phyloP scores from a whole-genome alignment of 331 rosid species.

The Pyrus hybrid region DNA sequence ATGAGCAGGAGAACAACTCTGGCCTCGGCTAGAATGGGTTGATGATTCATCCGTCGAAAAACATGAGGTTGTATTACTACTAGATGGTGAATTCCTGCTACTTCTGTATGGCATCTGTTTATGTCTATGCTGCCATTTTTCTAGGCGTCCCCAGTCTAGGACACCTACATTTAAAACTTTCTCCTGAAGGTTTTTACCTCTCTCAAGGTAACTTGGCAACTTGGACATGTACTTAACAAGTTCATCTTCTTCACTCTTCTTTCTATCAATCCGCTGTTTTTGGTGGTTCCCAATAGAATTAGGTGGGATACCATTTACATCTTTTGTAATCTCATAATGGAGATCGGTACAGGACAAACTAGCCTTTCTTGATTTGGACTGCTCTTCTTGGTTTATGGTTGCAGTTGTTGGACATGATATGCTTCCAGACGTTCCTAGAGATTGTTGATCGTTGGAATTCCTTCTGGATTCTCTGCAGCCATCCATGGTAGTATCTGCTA shows the following conservation, averaged over 20 bases:
- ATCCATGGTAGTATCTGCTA: slow-evolving; percentile 35
- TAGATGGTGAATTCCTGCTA: slow-evolving; percentile 37
- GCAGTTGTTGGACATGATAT: slow-evolving; percentile 11
- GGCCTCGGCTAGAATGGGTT: slow-evolving; percentile 39
- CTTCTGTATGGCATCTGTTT: slow-evolving; percentile 33
- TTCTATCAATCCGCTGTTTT: slow-evolving; percentile 30
- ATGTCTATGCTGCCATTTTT: slow-evolving; percentile 64
- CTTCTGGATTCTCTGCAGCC: slow-evolving; percentile 19
- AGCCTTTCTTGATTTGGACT: slow-evolving; percentile 33
- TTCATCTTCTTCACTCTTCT: slow-evolving; percentile 57
- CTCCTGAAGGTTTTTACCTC: slow-evolving; percentile 51
- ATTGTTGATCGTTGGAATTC: slow-evolving; percentile 21
- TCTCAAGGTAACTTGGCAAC: slow-evolving; percentile 81
- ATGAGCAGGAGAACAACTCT: slow-evolving; percentile 43
- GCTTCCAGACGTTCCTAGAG: slow-evolving; percentile 21
- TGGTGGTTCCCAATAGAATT: slow-evolving; percentile 30
- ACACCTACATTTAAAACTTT: slow-evolving; percentile 82
- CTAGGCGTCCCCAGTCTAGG: slow-evolving; percentile 86
- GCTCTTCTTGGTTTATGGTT: slow-evolving; percentile 35
- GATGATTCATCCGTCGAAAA: slow-evolving; percentile 48
- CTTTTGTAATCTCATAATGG: slow-evolving; percentile 37
- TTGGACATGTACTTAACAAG: slow-evolving; percentile 79
- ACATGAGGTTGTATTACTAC: slow-evolving; percentile 47
- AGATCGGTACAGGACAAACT: slow-evolving; percentile 47
- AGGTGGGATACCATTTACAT: slow-evolving; percentile 21